Evolutionary conservation across 176 grass and related monocot genomes (phyloP).

Genomic region (Sorghum bicolor): Sorghum_bicolor_NCBIv3 NC_012875.2:58107001-58107500

Average conservation of each 20-base stretch:
- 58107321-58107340: constrained; percentile 25
- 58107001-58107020: not conserved
- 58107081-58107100: constrained; percentile 21
- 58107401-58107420: constrained; percentile 38
- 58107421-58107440: constrained; percentile 29
- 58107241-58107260: constrained; percentile 48
- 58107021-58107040: not conserved
- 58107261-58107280: constrained; percentile 36
- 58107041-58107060: constrained; percentile 17
- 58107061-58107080: constrained; percentile 28
- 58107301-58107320: constrained; percentile 32
- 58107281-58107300: constrained; percentile 10
- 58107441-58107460: constrained; percentile 32
- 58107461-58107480: constrained; percentile 12
- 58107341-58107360: constrained; percentile 15
- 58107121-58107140: not conserved
- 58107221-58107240: not conserved
- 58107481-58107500: not conserved
- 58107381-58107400: constrained; percentile 41
- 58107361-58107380: constrained; percentile 48
- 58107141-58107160: constrained; percentile 31
- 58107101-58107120: constrained; percentile 36
- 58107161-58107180: constrained; percentile 50
- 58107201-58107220: constrained; percentile 10
- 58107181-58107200: constrained; percentile 28